Percentiles rank a stretch among this genome's conserved stretches.
phyloP scores from a whole-genome alignment of 768 basidiomycete genomes.

The Termitomyces sp. region DNA sequence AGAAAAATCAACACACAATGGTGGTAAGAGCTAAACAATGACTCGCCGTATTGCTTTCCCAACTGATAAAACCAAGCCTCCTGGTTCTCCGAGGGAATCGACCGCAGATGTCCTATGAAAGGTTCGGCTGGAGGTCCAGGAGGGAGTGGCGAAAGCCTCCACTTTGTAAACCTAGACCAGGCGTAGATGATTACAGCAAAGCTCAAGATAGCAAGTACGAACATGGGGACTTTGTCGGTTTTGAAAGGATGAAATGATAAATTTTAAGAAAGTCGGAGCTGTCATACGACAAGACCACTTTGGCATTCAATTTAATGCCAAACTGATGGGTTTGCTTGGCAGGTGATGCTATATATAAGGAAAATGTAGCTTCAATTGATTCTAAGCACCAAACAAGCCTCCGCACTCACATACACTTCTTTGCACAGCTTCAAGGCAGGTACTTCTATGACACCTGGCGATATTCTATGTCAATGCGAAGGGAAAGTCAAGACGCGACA shows the following conservation, averaged over 20 bases:
- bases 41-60: constrained; percentile 16
- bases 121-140: constrained; percentile 20
- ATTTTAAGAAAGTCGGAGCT: neutral
- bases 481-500: too few species aligned
- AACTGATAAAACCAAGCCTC: constrained; percentile 15
- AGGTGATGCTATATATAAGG: neutral
- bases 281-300: neutral
- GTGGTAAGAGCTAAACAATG: neutral
- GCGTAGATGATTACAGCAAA: neutral
- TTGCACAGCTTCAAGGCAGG: too few species aligned
- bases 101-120: constrained; percentile 19
- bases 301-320: too few species aligned
- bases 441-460: too few species aligned
- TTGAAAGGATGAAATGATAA: neutral
- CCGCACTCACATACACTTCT: too few species aligned
- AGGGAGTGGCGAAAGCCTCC: constrained; percentile 10
- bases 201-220: neutral
- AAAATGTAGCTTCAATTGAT: neutral
- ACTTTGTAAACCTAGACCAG: neutral
- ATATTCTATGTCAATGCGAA: too few species aligned
- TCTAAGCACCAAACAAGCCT: too few species aligned
- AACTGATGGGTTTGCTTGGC: neutral
- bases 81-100: constrained; percentile 11
- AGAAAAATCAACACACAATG: neutral
- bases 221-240: neutral